Conservation (phyloP, 129 eudicot species). For the Artemisia annua region DNA sequence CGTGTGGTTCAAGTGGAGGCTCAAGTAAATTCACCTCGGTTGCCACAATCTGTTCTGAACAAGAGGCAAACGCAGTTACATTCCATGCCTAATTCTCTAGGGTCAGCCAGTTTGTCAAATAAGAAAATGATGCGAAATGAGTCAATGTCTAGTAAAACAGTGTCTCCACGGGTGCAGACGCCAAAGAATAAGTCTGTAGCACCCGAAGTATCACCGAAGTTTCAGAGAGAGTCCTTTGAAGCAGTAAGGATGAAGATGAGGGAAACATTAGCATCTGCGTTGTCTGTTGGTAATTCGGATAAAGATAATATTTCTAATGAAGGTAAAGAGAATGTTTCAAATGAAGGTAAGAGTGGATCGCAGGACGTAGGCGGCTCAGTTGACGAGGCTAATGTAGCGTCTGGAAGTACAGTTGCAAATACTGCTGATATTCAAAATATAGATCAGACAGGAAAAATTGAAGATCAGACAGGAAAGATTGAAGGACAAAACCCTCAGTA, state of each 20-base stretch:
- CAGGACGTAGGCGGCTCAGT: slow-evolving; percentile 20
- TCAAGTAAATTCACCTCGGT: slow-evolving; percentile 18
- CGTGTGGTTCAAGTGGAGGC: slow-evolving; percentile 41
- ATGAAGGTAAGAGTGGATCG: slow-evolving; percentile 33
- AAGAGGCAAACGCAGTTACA: too few species aligned
- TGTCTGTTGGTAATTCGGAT: slow-evolving; percentile 57
- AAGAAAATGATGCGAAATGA: slow-evolving; percentile 52
- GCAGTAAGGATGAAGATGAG: slow-evolving; percentile 82
- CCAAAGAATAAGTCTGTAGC: slow-evolving; percentile 42
- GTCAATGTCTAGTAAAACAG: slow-evolving; percentile 41
- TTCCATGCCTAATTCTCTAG: too few species aligned
- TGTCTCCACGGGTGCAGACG: slow-evolving; percentile 45
- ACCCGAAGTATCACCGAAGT: slow-evolving; percentile 41
- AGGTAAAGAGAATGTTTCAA: slow-evolving; percentile 35
- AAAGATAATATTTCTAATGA: slow-evolving; percentile 36
- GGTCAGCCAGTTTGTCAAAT: slow-evolving; percentile 28
- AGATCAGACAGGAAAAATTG: too few species aligned
- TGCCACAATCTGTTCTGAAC: slow-evolving; percentile 15
- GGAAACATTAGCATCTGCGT: slow-evolving; percentile 74
- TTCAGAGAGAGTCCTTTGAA: slow-evolving; percentile 39
- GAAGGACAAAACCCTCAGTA: slow-evolving; percentile 43
- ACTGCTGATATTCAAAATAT: too few species aligned
- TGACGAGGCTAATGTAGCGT: not conserved
- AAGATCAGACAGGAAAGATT: too few species aligned
- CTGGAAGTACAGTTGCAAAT: not conserved